These are phyloP conservation scores for Sclerotinia minor DNA, from an alignment of 2,329 filamentous ascomycete species.

Conservation along the genomic window DNA sequence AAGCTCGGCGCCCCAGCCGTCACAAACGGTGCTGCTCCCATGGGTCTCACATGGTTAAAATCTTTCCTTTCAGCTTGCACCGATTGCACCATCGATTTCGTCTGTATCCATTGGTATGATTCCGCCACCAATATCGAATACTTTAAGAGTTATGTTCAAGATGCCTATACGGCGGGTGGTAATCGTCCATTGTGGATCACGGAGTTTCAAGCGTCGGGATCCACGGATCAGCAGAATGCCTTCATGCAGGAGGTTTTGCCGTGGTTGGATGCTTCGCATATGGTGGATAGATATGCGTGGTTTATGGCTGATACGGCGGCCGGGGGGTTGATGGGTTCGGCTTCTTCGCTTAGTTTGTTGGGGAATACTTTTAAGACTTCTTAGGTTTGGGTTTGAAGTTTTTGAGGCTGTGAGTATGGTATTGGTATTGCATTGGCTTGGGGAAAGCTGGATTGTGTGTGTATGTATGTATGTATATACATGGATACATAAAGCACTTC, in stretches of 20 bases:
- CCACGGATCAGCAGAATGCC: conserved; percentile 38
- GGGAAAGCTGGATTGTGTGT: too few relatives aligned
- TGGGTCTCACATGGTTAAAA: conserved; percentile 48
- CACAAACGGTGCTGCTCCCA: conserved; percentile 47
- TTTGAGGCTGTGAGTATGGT: too few relatives aligned
- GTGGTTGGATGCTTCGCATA: conserved; percentile 45
- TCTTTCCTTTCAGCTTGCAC: conserved; percentile 47
- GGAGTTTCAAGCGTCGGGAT: conserved; percentile 44
- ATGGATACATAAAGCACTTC: too few relatives aligned
- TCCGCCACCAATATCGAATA: conserved; percentile 41
- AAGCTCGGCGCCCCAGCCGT: conserved; percentile 51
- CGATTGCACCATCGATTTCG: conserved; percentile 48
- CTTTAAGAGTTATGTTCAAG: conserved; percentile 47
- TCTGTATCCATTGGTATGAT: conserved; percentile 52
- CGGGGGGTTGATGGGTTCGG: conserved; percentile 8
- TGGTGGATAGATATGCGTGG: conserved; percentile 26
- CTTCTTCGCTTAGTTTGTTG: neutral
- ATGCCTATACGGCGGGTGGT: conserved; percentile 42
- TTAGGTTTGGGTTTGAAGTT: neutral
- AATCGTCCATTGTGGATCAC: conserved; percentile 46
- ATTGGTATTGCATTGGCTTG: too few relatives aligned
- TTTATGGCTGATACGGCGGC: conserved; percentile 11
- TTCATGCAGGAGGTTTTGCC: conserved; percentile 47
- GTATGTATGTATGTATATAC: too few relatives aligned
- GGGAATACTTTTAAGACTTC: conserved; percentile 22